These are phyloP conservation scores for Cladosporium sp. DNA, from an alignment of 2,329 filamentous ascomycete species.

Conservation along the genomic window DNA sequence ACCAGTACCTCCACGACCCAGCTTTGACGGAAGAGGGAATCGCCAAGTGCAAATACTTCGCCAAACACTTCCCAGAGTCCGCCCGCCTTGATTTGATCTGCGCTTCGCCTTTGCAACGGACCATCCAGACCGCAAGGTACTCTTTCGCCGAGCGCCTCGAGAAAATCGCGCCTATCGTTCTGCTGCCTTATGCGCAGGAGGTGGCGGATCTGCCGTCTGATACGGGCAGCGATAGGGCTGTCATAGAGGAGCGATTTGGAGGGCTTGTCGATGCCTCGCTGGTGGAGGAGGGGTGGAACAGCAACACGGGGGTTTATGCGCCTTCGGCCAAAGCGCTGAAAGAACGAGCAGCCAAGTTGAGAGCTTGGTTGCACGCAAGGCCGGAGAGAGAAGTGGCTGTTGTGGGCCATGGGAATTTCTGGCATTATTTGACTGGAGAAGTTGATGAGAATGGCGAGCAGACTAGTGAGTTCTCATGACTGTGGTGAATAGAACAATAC, in stretches of 20 bases:
- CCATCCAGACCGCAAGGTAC: conserved; percentile 27
- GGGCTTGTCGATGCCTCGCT: conserved; percentile 16
- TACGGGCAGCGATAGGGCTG: conserved; percentile 21
- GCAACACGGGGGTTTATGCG: conserved; percentile 22
- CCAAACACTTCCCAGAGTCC: conserved; percentile 23
- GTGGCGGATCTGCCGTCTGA: conserved; percentile 25
- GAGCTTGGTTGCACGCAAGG: conserved; percentile 19
- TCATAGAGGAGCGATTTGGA: conserved; percentile 20
- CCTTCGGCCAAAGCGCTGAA: conserved; percentile 8
- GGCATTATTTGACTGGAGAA: conserved; percentile 26
- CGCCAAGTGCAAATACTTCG: conserved; percentile 20
- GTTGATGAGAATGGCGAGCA: conserved; percentile 22
- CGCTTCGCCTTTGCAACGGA: conserved; percentile 27
- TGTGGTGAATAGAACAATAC: neutral
- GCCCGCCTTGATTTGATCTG: conserved; percentile 27
- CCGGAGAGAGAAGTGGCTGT: conserved; percentile 27
- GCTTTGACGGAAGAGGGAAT: conserved; percentile 26
- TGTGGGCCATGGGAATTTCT: conserved; percentile 26
- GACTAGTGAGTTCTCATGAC: neutral
- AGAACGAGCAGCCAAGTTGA: conserved; percentile 21
- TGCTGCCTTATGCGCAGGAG: conserved; percentile 26
- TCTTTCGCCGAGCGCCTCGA: conserved; percentile 23
- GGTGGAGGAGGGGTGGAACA: conserved; percentile 22
- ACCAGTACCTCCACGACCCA: conserved; percentile 24
- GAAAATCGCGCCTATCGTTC: conserved; percentile 19